Conservation (phyloP, 768 basidiomycete genomes). For the Sutorius australiensis region DNA sequence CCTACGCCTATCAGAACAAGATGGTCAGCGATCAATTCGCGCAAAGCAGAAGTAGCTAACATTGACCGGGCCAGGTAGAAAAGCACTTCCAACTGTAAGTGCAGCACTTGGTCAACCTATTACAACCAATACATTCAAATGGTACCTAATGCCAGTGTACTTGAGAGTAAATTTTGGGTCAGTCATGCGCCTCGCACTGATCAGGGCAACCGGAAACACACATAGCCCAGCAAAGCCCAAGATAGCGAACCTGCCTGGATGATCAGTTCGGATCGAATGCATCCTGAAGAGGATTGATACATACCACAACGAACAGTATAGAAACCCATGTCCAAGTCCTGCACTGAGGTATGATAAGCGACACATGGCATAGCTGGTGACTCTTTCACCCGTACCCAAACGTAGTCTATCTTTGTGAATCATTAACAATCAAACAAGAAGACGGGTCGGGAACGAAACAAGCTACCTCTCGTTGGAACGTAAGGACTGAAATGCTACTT, state of each 20-base stretch:
- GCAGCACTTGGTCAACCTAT: neutral
- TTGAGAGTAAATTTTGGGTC: neutral
- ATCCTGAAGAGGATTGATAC: neutral
- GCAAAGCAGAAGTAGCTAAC: neutral
- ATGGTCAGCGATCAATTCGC: neutral
- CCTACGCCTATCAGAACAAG: slow-evolving; percentile 2
- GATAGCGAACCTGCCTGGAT: slow-evolving; percentile 11
- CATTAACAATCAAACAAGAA: neutral
- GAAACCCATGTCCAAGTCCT: slow-evolving; percentile 16
- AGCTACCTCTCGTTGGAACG: slow-evolving; percentile 13
- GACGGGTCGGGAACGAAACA: neutral
- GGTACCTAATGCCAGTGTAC: neutral
- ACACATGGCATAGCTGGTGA: neutral
- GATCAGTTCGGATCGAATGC: neutral
- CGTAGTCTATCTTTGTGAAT: slow-evolving; percentile 5
- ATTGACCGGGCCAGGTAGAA: slow-evolving; percentile 6
- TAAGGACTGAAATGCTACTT: slow-evolving; percentile 8
- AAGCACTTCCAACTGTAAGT: slow-evolving; percentile 1
- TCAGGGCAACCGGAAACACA: neutral
- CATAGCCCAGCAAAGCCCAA: slow-evolving; percentile 9
- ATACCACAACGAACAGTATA: slow-evolving; percentile 11
- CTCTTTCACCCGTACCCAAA: slow-evolving; percentile 9
- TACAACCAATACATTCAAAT: neutral
- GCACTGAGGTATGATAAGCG: slow-evolving; percentile 1
- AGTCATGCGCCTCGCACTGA: neutral